phyloP scores from a whole-genome alignment of 768 basidiomycete species.

The Lactarius evosmus region DNA sequence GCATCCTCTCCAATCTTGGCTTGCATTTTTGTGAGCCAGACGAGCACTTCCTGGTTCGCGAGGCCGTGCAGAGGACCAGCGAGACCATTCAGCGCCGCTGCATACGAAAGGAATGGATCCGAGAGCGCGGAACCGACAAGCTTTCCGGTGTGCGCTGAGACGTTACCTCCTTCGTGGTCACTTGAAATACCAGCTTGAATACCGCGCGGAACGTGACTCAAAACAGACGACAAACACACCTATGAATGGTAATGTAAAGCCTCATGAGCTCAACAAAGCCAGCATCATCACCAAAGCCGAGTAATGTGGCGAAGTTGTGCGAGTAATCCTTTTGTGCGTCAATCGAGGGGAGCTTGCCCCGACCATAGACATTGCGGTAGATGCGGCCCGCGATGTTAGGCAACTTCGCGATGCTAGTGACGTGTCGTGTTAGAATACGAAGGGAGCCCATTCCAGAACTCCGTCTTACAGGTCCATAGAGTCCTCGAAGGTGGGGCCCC shows the following conservation, averaged over 20 bases:
- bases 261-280: slow-evolving; percentile 93
- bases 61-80: slow-evolving; percentile 97
- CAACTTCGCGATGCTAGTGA: slow-evolving; percentile 83
- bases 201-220: background rate
- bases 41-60: slow-evolving; percentile 94
- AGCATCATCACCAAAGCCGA: slow-evolving; percentile 86
- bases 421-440: background rate
- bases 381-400: slow-evolving; percentile 95
- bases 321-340: slow-evolving; percentile 85
- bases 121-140: slow-evolving; percentile 93
- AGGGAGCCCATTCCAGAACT: background rate
- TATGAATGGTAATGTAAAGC: slow-evolving; percentile 97
- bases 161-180: slow-evolving; percentile 98
- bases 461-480: slow-evolving; percentile 71
- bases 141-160: slow-evolving; percentile 93
- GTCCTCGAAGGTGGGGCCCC: slow-evolving; percentile 91
- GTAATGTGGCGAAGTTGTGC: slow-evolving; percentile 81
- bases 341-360: slow-evolving; percentile 84
- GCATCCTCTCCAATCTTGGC: slow-evolving; percentile 80
- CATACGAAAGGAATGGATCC: slow-evolving; percentile 94
- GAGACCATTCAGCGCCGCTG: slow-evolving; percentile 90
- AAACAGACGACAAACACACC: slow-evolving; percentile 37
- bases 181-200: slow-evolving; percentile 35
- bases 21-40: slow-evolving; percentile 96
- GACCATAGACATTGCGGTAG: slow-evolving; percentile 82